These are phyloP conservation scores for Fusarium pininemorale DNA, from an alignment of 2,329 filamentous ascomycete genomes.

Conservation along the genomic window DNA sequence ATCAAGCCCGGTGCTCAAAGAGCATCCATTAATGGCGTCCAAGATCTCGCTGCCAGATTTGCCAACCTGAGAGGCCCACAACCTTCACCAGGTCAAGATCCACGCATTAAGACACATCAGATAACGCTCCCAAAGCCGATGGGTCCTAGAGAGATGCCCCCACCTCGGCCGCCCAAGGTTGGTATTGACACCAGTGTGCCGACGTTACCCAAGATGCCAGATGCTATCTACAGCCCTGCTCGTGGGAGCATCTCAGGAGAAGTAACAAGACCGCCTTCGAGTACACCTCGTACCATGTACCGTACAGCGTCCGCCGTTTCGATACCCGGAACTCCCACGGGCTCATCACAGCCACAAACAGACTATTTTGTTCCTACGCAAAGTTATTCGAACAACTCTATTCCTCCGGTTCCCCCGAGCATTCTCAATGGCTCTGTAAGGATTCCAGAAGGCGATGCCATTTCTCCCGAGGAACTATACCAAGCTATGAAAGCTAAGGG, in stretches of 20 bases:
- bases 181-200: constrained; percentile 62
- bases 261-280: constrained; percentile 71
- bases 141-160: constrained; percentile 65
- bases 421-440: constrained; percentile 55
- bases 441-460: constrained; percentile 63
- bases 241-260: constrained; percentile 74
- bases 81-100: constrained; percentile 57
- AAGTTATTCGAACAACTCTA: constrained; percentile 38
- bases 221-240: constrained; percentile 81
- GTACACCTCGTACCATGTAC: constrained; percentile 70
- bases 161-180: constrained; percentile 55
- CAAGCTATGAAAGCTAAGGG: constrained; percentile 68
- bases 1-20: constrained; percentile 45
- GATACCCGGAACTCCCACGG: constrained; percentile 41
- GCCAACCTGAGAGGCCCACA: constrained; percentile 61
- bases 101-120: constrained; percentile 61
- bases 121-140: constrained; percentile 51
- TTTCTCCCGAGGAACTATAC: constrained; percentile 76
- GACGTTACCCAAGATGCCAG: constrained; percentile 74
- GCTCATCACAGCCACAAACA: constrained; percentile 41
- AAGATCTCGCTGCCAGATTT: constrained; percentile 66
- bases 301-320: constrained; percentile 65
- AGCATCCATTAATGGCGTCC: constrained; percentile 46
- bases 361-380: constrained; percentile 47
- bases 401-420: constrained; percentile 49